Evolutionary conservation across 208 protist species (phyloP).

Genomic region (Vickermania ingenoplastis): DNA sequence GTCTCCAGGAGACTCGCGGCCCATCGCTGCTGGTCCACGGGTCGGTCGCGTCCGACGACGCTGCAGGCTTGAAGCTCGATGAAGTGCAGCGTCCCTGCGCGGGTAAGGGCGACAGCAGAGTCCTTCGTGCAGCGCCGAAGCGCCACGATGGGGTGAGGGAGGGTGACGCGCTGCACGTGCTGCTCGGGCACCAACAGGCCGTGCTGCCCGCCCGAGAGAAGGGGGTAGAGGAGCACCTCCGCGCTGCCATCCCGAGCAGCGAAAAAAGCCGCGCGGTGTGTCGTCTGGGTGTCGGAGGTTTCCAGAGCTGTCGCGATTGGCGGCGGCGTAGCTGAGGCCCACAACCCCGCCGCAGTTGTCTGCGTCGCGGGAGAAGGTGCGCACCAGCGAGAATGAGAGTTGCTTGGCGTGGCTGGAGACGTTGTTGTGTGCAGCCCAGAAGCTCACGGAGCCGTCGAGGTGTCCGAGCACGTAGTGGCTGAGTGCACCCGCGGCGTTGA

Average conservation of each 20-base stretch:
- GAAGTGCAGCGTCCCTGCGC: slow-evolving; percentile 37
- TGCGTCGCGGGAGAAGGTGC: slow-evolving; percentile 9
- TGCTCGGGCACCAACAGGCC: slow-evolving; percentile 21
- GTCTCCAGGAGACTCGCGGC: background rate
- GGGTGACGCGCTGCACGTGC: slow-evolving; percentile 9
- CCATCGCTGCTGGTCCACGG: background rate
- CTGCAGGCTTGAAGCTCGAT: slow-evolving; percentile 7
- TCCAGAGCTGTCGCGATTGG: slow-evolving; percentile 16
- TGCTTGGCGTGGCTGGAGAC: slow-evolving; percentile 14
- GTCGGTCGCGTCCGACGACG: background rate
- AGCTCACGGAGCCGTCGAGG: slow-evolving; percentile 43
- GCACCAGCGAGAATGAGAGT: slow-evolving; percentile 26
- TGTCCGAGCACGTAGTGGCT: slow-evolving; percentile 62
- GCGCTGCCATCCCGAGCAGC: slow-evolving; percentile 40
- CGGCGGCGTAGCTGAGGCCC: slow-evolving; percentile 26
- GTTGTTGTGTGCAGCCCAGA: slow-evolving; percentile 69
- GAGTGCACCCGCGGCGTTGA: slow-evolving; percentile 16
- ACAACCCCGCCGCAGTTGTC: slow-evolving; percentile 31
- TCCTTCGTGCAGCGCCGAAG: slow-evolving; percentile 27
- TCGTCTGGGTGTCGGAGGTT: slow-evolving; percentile 27
- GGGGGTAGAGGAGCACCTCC: slow-evolving; percentile 44
- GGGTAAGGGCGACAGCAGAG: slow-evolving; percentile 39
- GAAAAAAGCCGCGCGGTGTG: slow-evolving; percentile 48
- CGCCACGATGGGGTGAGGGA: slow-evolving; percentile 29
- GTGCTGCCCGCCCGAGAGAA: slow-evolving; percentile 25